Percentiles rank a stretch among this genome's conserved stretches.
Evolutionary conservation across 1,284 basidiomycete genomes (phyloP).

Genomic region (Tylopilus orsonianus): DNA sequence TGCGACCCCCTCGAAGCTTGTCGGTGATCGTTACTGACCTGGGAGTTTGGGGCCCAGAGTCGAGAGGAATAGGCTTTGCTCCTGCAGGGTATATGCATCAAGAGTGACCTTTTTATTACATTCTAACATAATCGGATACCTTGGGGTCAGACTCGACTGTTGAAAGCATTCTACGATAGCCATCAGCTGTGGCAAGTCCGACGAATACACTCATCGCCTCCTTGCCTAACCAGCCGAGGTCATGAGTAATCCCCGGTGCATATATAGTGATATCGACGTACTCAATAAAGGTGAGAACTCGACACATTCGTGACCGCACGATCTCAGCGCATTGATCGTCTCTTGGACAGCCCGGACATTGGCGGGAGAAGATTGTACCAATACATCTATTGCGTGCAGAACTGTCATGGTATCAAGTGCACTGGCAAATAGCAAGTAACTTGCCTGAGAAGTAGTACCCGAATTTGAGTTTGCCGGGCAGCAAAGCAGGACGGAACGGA

Average conservation of each 20-base stretch:
- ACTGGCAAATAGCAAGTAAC: constrained; percentile 12
- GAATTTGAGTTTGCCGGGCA: constrained; percentile 62
- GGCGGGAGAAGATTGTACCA: constrained; percentile 76
- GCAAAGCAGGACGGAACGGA: constrained; percentile 55
- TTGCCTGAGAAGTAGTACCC: constrained; percentile 70
- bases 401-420: background rate
- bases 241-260: background rate
- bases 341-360: constrained; percentile 78
- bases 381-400: constrained; percentile 46
- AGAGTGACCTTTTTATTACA: too few species aligned
- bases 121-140: constrained; percentile 35
- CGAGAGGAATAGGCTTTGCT: constrained; percentile 55
- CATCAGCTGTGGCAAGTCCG: constrained; percentile 72
- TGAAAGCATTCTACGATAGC: constrained; percentile 68
- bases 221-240: constrained; percentile 36
- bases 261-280: constrained; percentile 27
- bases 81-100: too few species aligned
- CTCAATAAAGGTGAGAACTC: constrained; percentile 58
- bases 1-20: background rate
- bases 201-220: constrained; percentile 65
- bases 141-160: constrained; percentile 70
- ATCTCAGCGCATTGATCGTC: constrained; percentile 65
- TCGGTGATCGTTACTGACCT: constrained; percentile 32
- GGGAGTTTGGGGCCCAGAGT: constrained; percentile 64
- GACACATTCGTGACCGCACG: constrained; percentile 76